Percentiles rank a stretch among this genome's conserved stretches.
phyloP scores from a whole-genome alignment of 768 basidiomycete genomes.

The Kwoniella sp. region DNA sequence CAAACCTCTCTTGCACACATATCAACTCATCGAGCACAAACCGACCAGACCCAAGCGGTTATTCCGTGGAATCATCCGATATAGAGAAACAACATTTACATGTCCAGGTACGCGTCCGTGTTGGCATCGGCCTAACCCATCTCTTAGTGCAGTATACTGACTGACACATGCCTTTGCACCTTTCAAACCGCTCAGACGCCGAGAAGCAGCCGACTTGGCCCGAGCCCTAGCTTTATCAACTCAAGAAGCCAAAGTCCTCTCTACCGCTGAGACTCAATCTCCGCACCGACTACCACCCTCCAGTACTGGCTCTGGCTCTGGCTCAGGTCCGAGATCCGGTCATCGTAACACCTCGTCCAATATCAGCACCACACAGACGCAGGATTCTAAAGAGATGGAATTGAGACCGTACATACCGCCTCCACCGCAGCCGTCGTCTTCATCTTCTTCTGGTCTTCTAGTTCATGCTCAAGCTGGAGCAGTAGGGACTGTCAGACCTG shows the following conservation, averaged over 20 bases:
- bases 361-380: conserved; percentile 15
- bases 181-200: conserved; percentile 28
- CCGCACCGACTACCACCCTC: background rate
- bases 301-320: background rate
- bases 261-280: background rate
- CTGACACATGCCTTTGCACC: background rate
- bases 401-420: conserved; percentile 23
- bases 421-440: background rate
- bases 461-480: too few relatives aligned
- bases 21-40: too few relatives aligned
- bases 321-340: background rate
- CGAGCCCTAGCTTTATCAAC: conserved; percentile 42
- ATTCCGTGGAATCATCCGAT: too few relatives aligned
- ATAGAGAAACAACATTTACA: conserved; percentile 8
- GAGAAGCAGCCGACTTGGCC: conserved; percentile 51
- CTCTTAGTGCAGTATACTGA: too few relatives aligned
- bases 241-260: conserved; percentile 22
- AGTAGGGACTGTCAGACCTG: conserved; percentile 22
- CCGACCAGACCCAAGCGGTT: too few relatives aligned
- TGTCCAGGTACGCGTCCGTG: conserved; percentile 17
- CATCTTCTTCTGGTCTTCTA: too few relatives aligned
- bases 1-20: too few relatives aligned
- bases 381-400: conserved; percentile 48
- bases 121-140: background rate
- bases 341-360: background rate